A percentile compares a stretch with the other conserved stretches of the same genome.
Conservation (phyloP, 441 rosid genomes). For the Adansonia madagascariensis region DNA sequence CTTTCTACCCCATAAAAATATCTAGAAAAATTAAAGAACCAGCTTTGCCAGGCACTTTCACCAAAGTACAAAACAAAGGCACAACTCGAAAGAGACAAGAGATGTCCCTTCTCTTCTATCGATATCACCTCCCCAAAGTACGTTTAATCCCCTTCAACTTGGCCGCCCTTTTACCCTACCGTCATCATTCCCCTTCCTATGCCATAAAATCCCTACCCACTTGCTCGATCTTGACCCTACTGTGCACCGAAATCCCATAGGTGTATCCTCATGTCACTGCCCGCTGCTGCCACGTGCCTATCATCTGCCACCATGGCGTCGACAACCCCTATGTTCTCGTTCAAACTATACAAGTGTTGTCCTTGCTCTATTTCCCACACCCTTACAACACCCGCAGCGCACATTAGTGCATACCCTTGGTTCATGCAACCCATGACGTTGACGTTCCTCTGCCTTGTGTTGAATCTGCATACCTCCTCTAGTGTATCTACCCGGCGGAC, state of each 20-base stretch:
- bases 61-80: background rate
- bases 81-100: background rate
- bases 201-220: background rate
- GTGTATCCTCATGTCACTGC: slow-evolving; percentile 50
- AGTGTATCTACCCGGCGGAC: slow-evolving; percentile 56
- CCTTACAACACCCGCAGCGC: slow-evolving; percentile 63
- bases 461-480: slow-evolving; percentile 57
- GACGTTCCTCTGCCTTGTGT: slow-evolving; percentile 36
- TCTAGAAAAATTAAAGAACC: background rate
- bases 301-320: slow-evolving; percentile 69
- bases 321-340: slow-evolving; percentile 59
- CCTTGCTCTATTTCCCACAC: slow-evolving; percentile 67
- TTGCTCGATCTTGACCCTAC: background rate
- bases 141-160: background rate
- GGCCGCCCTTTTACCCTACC: background rate
- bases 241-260: slow-evolving; percentile 88
- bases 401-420: slow-evolving; percentile 60
- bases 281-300: slow-evolving; percentile 74
- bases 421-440: slow-evolving; percentile 69
- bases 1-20: background rate
- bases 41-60: background rate
- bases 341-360: slow-evolving; percentile 45
- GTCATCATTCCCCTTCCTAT: background rate
- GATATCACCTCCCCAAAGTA: slow-evolving; percentile 15
- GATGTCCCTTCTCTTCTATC: background rate